Evolutionary conservation across 139 green algal genomes (phyloP).

Genomic region (Auxenochlorella pyrenoidosa): DNA sequence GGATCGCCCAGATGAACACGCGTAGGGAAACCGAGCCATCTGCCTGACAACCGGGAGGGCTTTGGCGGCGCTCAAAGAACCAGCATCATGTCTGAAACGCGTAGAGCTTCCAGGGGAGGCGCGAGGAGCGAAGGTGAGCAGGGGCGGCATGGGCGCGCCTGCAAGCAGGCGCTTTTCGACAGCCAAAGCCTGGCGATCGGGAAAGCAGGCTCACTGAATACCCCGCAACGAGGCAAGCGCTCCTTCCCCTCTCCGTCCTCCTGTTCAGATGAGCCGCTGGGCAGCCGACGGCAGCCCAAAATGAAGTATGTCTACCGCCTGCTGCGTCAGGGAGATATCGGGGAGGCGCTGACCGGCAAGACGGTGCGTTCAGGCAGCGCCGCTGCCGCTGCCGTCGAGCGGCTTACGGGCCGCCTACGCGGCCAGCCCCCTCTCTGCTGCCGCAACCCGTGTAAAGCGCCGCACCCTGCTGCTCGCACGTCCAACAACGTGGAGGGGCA

Average conservation of each 20-base stretch:
- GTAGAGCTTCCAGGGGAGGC: neutral
- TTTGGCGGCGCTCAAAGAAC: neutral
- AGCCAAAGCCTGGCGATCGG: neutral
- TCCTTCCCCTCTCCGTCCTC: neutral
- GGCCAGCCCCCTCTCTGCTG: too few species aligned
- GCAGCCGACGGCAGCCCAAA: conserved; percentile 15
- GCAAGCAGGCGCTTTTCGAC: neutral
- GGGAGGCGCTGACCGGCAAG: conserved; percentile 17
- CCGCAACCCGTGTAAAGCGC: too few species aligned
- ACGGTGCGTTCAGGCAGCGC: conserved; percentile 18
- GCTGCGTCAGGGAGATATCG: conserved; percentile 12
- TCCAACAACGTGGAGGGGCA: too few species aligned
- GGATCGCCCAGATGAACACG: neutral
- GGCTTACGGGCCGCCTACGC: too few species aligned
- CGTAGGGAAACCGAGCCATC: neutral
- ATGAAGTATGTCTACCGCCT: conserved; percentile 36
- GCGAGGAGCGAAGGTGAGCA: neutral
- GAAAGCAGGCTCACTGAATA: neutral
- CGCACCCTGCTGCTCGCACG: too few species aligned
- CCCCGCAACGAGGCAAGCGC: neutral
- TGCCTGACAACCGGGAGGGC: neutral
- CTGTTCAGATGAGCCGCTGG: conserved; percentile 7
- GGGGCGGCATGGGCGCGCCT: too few species aligned
- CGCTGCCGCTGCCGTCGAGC: neutral
- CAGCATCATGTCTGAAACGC: neutral